phyloP scores from a whole-genome alignment of 441 rosid genomes.

The Pelargonium myrrhifolium region DNA sequence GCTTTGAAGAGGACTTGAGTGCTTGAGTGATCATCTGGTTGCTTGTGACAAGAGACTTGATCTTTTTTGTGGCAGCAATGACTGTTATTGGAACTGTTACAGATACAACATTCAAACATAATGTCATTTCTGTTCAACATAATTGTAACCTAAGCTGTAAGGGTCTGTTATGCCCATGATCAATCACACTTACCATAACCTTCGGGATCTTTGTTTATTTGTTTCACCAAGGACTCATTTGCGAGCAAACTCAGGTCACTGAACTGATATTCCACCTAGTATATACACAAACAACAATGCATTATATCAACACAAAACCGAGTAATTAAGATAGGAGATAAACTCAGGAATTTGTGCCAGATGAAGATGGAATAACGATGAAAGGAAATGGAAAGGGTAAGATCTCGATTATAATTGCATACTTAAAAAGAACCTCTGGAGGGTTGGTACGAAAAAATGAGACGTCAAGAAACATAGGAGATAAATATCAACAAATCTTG shows the following conservation, averaged over 20 bases:
- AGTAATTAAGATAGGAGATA: too few species aligned
- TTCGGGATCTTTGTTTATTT: constrained; percentile 70
- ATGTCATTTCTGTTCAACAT: neutral
- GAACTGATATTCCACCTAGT: constrained; percentile 81
- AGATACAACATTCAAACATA: neutral
- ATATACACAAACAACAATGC: constrained; percentile 1
- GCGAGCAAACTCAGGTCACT: constrained; percentile 89
- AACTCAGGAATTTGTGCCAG: too few species aligned
- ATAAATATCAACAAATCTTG: neutral
- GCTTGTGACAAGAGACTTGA: constrained; percentile 59
- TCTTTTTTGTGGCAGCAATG: constrained; percentile 73
- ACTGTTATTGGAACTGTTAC: constrained; percentile 62
- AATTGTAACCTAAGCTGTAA: neutral
- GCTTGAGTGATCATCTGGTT: constrained; percentile 62
- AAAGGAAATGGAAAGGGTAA: too few species aligned
- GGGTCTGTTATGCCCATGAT: neutral
- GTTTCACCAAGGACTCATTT: constrained; percentile 75
- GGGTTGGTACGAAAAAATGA: too few species aligned
- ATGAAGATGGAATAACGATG: too few species aligned
- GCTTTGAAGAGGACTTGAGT: constrained; percentile 67
- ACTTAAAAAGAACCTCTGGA: too few species aligned
- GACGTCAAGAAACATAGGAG: too few species aligned
- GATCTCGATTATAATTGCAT: too few species aligned
- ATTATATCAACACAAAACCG: neutral
- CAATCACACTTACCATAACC: constrained; percentile 63